Evolutionary conservation across 2,329 filamentous ascomycete species (phyloP).

Genomic region (Penicillium sp.): DNA sequence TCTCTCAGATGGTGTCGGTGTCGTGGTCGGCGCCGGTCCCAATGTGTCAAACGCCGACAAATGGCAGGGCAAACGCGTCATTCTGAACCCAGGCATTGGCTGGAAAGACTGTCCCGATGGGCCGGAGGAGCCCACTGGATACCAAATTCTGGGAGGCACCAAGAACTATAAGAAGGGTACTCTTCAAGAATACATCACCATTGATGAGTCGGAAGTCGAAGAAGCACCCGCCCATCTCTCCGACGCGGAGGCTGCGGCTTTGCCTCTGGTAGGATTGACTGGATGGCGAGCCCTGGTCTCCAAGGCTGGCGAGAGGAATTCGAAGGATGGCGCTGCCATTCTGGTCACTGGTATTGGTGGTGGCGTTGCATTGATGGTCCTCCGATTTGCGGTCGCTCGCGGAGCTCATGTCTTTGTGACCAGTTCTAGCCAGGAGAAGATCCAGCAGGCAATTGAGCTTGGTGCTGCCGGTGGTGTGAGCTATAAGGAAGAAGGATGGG

Average conservation of each 20-base stretch:
- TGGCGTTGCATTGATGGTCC: slow-evolving; percentile 79
- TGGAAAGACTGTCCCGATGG: slow-evolving; percentile 74
- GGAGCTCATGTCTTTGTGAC: slow-evolving; percentile 82
- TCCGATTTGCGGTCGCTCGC: slow-evolving; percentile 75
- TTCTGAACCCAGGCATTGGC: slow-evolving; percentile 75
- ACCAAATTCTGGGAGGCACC: slow-evolving; percentile 57
- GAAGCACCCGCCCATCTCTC: slow-evolving; percentile 71
- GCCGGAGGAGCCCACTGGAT: slow-evolving; percentile 63
- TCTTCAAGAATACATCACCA: slow-evolving; percentile 70
- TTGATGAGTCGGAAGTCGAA: slow-evolving; percentile 74
- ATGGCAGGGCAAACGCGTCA: slow-evolving; percentile 69
- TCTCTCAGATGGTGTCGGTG: slow-evolving; percentile 78
- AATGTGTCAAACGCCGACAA: slow-evolving; percentile 51
- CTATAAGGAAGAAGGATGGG: slow-evolving; percentile 80
- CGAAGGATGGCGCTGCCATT: slow-evolving; percentile 66
- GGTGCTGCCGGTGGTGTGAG: slow-evolving; percentile 80
- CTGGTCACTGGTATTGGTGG: slow-evolving; percentile 91
- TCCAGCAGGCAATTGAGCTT: slow-evolving; percentile 67
- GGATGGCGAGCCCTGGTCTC: slow-evolving; percentile 83
- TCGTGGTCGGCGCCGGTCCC: slow-evolving; percentile 67
- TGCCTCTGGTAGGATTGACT: slow-evolving; percentile 84
- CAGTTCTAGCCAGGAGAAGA: slow-evolving; percentile 72
- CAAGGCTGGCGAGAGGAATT: slow-evolving; percentile 66
- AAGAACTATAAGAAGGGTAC: slow-evolving; percentile 67
- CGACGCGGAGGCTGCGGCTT: slow-evolving; percentile 74